Evolutionary conservation across 768 basidiomycete species (phyloP), one percentile per base, ranked within the genome.

Genomic region (Mycena albidolilacea): DNA sequence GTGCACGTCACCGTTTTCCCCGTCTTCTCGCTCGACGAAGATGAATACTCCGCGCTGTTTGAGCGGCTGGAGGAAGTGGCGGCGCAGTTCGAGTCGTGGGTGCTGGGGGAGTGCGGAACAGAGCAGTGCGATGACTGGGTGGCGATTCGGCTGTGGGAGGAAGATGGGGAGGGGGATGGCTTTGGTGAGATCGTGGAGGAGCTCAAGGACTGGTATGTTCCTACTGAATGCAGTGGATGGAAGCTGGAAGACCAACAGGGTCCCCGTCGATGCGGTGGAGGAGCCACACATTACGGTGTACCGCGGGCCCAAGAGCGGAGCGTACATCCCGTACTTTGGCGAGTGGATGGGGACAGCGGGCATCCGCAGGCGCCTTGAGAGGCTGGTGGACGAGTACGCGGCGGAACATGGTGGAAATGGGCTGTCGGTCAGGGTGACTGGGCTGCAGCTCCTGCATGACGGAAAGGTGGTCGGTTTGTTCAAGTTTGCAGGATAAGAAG

Each of bases 401-500:
- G 59, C n/a, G 19, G 59, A 61, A 43, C 39, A 61, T 59, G 59
- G 39, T 41, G 59, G 59, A 21, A 61, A 61, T 61, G 59, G 59
- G 17, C 59, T 61, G 39, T 61, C 59, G n/a, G 59, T 61, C 41
- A 61, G 59, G 59, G 59, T 61, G 39, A 61, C 59, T 43, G 59
- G 59, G 41, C 41, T 61, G 59, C 39, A 61, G 59, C 39, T 61
- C 59, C n/a, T 61, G 59, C 59, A 43, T 0, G n/a, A 61, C 4
- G 39, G 59, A 41, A 6, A 61, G 41, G 39, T 61, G 41, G 59
- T 61, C 39, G 59, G 41, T 41, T 61, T 39, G 19, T 61, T 61
- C 43, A 38, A 59, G 58, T 59, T 59, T 59, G 3, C 37, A 41
- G 58, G 58, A 59, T 59, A 59, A 39, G 58, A 59, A 38, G 46